These are phyloP conservation scores for Zygosaccharomyces bailii DNA, from an alignment of 805 yeast genomes.

Conservation along the genomic window DNA sequence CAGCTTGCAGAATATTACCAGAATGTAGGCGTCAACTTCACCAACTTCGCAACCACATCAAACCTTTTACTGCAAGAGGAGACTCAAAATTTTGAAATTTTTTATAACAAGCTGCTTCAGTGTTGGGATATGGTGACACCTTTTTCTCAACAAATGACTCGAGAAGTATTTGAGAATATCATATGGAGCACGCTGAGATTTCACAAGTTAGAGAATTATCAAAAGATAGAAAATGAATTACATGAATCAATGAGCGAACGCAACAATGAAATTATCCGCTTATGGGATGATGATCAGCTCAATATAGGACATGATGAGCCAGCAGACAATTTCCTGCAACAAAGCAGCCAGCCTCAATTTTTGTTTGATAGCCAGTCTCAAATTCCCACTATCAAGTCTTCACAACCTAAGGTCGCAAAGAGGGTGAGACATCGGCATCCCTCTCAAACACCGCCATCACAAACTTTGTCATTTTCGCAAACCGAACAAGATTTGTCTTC, in stretches of 20 bases:
- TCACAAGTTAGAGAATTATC: conserved; percentile 11
- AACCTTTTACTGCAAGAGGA: conserved; percentile 21
- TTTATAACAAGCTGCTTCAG: conserved; percentile 28
- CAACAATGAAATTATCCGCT: conserved; percentile 21
- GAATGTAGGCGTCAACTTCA: conserved; percentile 23
- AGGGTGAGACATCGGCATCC: conserved; percentile 7
- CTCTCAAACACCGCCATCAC: background rate
- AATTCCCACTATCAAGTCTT: conserved; percentile 32
- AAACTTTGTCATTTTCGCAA: background rate
- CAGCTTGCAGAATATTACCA: conserved; percentile 29
- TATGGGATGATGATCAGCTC: conserved; percentile 26
- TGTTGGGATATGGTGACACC: conserved; percentile 29
- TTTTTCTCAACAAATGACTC: conserved; percentile 19
- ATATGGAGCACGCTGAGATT: conserved; percentile 20
- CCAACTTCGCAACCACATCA: conserved; percentile 16
- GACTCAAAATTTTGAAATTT: conserved; percentile 18
- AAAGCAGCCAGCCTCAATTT: conserved; percentile 20
- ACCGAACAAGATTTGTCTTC: conserved; percentile 7
- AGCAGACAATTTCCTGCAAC: background rate
- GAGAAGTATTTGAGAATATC: conserved; percentile 21
- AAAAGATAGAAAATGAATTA: conserved; percentile 7
- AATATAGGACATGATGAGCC: background rate
- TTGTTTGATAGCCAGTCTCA: conserved; percentile 24
- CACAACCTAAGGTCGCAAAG: conserved; percentile 20
- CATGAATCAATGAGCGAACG: conserved; percentile 13